Evolutionary conservation across 2,329 filamentous ascomycete genomes (phyloP), one percentile per base, ranked within the genome.

Genomic region (Colletotrichum chlorophyti): DNA sequence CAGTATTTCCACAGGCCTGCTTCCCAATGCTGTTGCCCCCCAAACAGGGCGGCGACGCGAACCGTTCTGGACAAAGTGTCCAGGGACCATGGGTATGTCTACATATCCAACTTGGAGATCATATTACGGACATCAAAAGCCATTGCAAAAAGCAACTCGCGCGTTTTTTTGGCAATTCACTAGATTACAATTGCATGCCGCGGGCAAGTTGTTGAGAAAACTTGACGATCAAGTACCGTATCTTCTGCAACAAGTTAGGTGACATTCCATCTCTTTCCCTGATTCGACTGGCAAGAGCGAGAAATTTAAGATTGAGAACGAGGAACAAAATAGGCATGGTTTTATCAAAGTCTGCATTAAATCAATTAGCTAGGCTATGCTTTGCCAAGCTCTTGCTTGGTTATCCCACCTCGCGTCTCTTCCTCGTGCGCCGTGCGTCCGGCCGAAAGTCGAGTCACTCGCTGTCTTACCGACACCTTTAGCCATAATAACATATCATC

Each of bases 1-100:
- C 37, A 43, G 21, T 14, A 43, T 59, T 59, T 26, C 15, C 38
- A 59, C 55, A 59, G 50, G 50, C 19, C 12, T 31, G 29, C 31
- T 27, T 43, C 15, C 40, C 40, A 12, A 42, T 32, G 24, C 31
- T 31, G 43, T 43, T 24, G 24, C 24, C 35, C n/a, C 42, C n/a
- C 19, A 57, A 27, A 59, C 37, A 59, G 55, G 55, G 50, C 49
- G 50, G 55, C 49, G 55, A 54, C 55, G 55, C 50, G 51, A 59
- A 48, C 50, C 29, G 23, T 11, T 29, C 19, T 15, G n/a, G n/a
- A n/a, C n/a, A n/a, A n/a, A n/a, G n/a, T n/a, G n/a, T n/a, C n/a
- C n/a, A n/a, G n/a, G n/a, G n/a, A n/a, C n/a, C n/a, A n/a, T n/a
- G n/a, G n/a, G n/a, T n/a, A n/a, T n/a, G n/a, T n/a, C n/a, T n/a